phyloP scores from a whole-genome alignment of 768 basidiomycete species.

The Lactarius hengduanensis region DNA sequence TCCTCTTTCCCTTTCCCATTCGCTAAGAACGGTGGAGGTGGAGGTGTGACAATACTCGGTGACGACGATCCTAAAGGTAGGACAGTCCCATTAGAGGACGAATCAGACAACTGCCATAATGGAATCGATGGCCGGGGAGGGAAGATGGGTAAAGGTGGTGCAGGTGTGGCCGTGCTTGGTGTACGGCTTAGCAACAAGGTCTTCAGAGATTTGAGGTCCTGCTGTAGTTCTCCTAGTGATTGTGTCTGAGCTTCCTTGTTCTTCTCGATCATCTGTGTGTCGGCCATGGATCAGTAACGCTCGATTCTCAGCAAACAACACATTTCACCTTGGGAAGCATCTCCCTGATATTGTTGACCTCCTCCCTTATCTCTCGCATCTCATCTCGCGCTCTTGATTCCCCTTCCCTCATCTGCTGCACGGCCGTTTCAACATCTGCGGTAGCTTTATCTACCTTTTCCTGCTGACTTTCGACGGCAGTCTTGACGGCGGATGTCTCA shows the following conservation, averaged over 20 bases:
- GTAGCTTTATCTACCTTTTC: constrained; percentile 69
- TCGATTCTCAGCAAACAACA: constrained; percentile 11
- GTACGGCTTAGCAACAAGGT: constrained; percentile 79
- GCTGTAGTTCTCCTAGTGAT: constrained; percentile 83
- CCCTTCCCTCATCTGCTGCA: constrained; percentile 72
- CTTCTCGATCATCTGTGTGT: constrained; percentile 85
- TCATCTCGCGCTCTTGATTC: constrained; percentile 82
- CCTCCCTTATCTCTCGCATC: constrained; percentile 88
- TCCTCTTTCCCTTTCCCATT: constrained; percentile 64
- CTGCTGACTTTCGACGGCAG: constrained; percentile 74
- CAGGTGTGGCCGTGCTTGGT: constrained; percentile 47
- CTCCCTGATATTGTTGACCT: constrained; percentile 85
- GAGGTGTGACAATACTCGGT: constrained; percentile 22
- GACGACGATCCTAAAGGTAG: constrained; percentile 22
- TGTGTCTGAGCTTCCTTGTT: constrained; percentile 82
- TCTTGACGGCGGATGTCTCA: constrained; percentile 69
- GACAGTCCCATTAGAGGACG: constrained; percentile 20
- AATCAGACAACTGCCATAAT: constrained; percentile 79
- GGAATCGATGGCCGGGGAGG: constrained; percentile 75
- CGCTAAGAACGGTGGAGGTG: constrained; percentile 28
- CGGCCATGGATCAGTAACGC: constrained; percentile 9
- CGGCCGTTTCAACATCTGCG: constrained; percentile 66
- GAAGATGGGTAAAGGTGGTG: constrained; percentile 50
- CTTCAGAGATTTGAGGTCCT: constrained; percentile 93
- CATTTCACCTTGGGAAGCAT: constrained; percentile 84